Conservation (phyloP, 371 early-diverging fungal species). For the Mucor lusitanicus region DNA sequence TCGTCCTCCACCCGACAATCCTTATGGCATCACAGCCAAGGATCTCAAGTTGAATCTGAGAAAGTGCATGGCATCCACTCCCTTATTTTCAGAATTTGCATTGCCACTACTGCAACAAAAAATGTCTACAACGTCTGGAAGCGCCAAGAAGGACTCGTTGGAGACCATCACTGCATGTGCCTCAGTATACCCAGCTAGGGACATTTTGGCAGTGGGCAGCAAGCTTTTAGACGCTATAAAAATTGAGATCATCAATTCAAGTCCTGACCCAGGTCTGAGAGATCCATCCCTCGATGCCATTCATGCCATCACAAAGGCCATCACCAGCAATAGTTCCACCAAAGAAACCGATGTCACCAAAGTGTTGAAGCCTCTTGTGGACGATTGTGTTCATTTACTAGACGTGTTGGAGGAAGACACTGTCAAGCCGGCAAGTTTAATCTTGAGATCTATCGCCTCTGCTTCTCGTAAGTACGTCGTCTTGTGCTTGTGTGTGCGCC, state of each 20-base stretch:
- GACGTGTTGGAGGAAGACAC: slow-evolving; percentile 71
- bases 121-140: slow-evolving; percentile 77
- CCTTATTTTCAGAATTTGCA: slow-evolving; percentile 75
- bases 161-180: slow-evolving; percentile 76
- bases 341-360: slow-evolving; percentile 31
- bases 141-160: slow-evolving; percentile 91
- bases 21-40: slow-evolving; percentile 88
- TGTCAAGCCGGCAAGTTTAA: slow-evolving; percentile 66
- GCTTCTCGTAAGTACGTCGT: slow-evolving; percentile 53
- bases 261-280: slow-evolving; percentile 62
- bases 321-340: slow-evolving; percentile 28
- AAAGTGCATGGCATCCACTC: slow-evolving; percentile 68
- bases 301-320: slow-evolving; percentile 50
- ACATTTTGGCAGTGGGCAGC: slow-evolving; percentile 59
- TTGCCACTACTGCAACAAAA: slow-evolving; percentile 86
- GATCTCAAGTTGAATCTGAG: slow-evolving; percentile 78
- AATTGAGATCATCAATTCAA: slow-evolving; percentile 45
- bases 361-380: slow-evolving; percentile 51
- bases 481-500: no score
- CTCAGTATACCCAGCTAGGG: slow-evolving; percentile 68
- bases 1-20: slow-evolving; percentile 90
- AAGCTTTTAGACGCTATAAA: slow-evolving; percentile 69
- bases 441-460: slow-evolving; percentile 63
- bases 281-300: slow-evolving; percentile 59
- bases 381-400: slow-evolving; percentile 68